Base-by-base conservation (phyloP, 768 basidiomycete genomes). In the Amanita exitialis region DNA sequence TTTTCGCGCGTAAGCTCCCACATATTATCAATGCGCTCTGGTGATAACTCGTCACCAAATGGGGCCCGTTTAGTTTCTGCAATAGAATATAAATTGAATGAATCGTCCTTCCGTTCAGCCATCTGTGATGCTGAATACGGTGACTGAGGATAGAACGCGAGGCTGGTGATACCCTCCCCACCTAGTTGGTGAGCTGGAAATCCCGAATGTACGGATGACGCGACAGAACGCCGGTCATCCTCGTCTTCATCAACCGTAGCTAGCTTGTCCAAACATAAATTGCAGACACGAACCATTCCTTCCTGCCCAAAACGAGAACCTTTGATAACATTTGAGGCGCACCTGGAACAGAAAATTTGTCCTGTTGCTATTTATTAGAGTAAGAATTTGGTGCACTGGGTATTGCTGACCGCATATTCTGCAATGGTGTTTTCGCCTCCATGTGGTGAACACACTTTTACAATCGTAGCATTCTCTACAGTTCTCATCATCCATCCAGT, bases 401-500 rank as follows among this genome's bases (percentile, higher is more conserved):
- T 44, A 47, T 15, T 47, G 66, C 77, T 51, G 61, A 86, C 92
- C 92, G 62, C 96, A 98, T 65, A 98, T 92, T 10, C 96, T 82
- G 68, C 96, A 99, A 63, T 99, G 96, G 60, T 99, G 96, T 65
- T 94, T 96, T 56, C 96, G 72, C 47, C 94, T 70, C 90, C 91
- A 97, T 2, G 93, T 79, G 0, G 91, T 90, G 68, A 99, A 99
- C 44, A 88, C 75, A 56, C 88, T 90, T 65, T 91, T 90, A 71
- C 93, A 96, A 65, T 94, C 93, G 62, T 91, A 95, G 61, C 93
- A 95, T 60, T 96, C 92, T 62, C 87, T 96, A 59, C 90, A 90
- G 50, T 88, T 86, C 60, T 91, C 91, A 61, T 97, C 94, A 54
- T 92, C 90, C 93, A 98, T 97, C 96, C 96, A 99, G 62, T 97